phyloP scores from a whole-genome alignment of 1,284 basidiomycete genomes.

The Marasmius tenuissimus region DNA sequence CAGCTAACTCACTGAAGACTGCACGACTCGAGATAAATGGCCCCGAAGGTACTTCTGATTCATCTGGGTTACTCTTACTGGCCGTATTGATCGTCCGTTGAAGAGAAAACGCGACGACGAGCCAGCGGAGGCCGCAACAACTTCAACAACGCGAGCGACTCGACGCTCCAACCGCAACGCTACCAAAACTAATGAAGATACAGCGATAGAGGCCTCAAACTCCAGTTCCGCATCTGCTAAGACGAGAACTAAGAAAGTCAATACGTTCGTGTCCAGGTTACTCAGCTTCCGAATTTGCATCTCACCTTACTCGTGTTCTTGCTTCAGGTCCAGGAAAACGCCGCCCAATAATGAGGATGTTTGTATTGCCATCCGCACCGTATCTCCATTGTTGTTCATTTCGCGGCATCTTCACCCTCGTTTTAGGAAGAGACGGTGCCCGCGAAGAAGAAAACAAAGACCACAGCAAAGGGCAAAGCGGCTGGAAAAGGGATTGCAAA shows the following conservation, averaged over 20 bases:
- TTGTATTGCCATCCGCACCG: background rate
- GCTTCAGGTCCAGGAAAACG: background rate
- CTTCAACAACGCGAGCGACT: conserved; percentile 44
- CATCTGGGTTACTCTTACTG: background rate
- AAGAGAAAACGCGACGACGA: conserved; percentile 45
- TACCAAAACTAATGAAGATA: conserved; percentile 15
- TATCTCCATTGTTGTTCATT: background rate
- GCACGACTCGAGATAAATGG: background rate
- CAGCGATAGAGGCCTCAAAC: conserved; percentile 28
- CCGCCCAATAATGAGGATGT: conserved; percentile 2
- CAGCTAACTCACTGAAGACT: too few relatives aligned
- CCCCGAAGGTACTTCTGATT: background rate
- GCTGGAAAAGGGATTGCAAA: conserved; percentile 5
- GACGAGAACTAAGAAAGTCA: conserved; percentile 14
- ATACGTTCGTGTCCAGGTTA: conserved; percentile 4
- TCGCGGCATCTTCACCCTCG: background rate
- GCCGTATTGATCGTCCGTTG: too few relatives aligned
- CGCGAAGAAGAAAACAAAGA: conserved; percentile 11
- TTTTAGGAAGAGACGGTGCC: conserved; percentile 1
- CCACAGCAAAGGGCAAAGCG: conserved; percentile 2
- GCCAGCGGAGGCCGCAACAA: conserved; percentile 23
- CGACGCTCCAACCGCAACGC: conserved; percentile 45
- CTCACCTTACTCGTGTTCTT: too few relatives aligned
- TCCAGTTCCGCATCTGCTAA: conserved; percentile 20
- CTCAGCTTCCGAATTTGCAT: too few relatives aligned